phyloP scores from a whole-genome alignment of 176 grass and related monocot species.

The Luzula sylvatica region DNA sequence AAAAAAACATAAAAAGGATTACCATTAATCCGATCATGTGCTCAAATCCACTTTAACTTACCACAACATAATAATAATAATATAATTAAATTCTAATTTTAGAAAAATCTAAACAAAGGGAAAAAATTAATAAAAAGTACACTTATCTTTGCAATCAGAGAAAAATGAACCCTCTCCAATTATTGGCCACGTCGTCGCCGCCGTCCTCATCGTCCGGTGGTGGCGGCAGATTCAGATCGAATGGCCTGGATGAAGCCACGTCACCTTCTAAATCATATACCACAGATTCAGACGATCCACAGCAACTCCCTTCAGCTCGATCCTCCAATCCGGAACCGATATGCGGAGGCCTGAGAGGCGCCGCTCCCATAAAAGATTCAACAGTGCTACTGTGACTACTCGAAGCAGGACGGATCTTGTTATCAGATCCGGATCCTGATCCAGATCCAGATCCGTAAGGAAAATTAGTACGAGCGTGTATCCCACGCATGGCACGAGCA shows the following conservation, averaged over 20 bases:
- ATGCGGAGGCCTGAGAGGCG: constrained; percentile 8
- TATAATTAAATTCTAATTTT: constrained; percentile 4
- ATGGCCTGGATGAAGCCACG: constrained; percentile 36
- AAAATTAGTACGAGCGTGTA: constrained; percentile 55
- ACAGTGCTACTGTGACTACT: constrained; percentile 82
- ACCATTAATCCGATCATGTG: neutral
- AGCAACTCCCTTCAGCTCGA: constrained; percentile 57
- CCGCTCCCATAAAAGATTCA: constrained; percentile 58
- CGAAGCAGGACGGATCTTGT: constrained; percentile 20
- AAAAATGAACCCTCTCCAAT: constrained; percentile 25
- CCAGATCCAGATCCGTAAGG: constrained; percentile 2
- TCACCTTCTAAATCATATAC: constrained; percentile 39
- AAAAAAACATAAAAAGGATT: constrained; percentile 11
- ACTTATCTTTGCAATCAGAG: constrained; percentile 19
- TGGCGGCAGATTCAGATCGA: constrained; percentile 69
- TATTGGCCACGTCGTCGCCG: constrained; percentile 42
- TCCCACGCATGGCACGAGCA: constrained; percentile 40
- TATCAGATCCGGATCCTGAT: neutral
- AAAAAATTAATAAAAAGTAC: too few species aligned
- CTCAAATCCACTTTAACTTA: constrained; percentile 10
- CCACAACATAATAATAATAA: constrained; percentile 14
- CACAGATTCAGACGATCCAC: constrained; percentile 53
- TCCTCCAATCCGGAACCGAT: neutral
- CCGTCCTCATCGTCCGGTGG: constrained; percentile 12
- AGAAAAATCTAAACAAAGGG: constrained; percentile 7